Evolutionary conservation across 306 rosid genomes (phyloP).

Genomic region (Pterocarpus macrocarpus): DNA sequence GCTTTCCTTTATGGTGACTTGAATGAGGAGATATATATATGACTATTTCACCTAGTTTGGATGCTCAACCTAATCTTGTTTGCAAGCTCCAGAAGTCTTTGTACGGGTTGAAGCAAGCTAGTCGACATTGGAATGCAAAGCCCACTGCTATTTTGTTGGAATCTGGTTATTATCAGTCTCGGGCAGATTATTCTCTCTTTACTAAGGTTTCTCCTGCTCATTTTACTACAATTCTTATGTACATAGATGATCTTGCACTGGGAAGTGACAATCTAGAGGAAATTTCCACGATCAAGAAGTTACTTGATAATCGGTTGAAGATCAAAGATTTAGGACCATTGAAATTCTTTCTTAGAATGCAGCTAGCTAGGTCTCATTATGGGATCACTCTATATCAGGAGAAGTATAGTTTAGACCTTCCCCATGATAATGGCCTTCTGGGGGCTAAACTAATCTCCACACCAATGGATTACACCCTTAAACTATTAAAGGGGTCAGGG

Average conservation of each 20-base stretch:
- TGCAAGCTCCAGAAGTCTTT: neutral
- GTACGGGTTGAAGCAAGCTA: neutral
- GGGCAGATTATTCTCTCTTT: neutral
- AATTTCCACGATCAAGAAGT: fast-evolving
- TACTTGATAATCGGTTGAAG: neutral
- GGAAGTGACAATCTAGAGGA: neutral
- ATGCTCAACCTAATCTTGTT: neutral
- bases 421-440: neutral
- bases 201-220: neutral
- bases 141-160: neutral
- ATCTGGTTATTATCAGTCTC: neutral
- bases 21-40: neutral
- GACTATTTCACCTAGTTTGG: neutral
- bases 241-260: neutral
- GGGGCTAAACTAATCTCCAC: neutral
- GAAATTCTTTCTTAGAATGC: neutral
- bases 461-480: neutral
- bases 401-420: neutral
- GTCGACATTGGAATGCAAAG: neutral
- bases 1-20: neutral
- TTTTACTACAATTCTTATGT: neutral
- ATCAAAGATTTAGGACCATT: neutral
- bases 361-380: neutral
- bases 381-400: neutral
- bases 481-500: neutral